phyloP scores from a whole-genome alignment of 192 early-diverging fungal genomes.

The Coemansia furcata region DNA sequence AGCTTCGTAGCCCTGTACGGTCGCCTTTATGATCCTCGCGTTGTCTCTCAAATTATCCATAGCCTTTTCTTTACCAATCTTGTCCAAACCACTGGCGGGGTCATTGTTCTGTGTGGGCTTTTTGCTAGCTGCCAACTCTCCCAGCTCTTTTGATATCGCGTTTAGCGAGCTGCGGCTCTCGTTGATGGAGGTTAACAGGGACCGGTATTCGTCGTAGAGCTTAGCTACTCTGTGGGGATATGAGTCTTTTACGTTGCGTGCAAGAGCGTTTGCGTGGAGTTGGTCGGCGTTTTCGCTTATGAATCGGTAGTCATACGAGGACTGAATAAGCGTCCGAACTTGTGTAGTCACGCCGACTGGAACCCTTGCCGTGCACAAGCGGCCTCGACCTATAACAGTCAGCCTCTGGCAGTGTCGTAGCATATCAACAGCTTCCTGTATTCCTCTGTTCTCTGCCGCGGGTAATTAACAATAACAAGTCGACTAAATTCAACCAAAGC shows the following conservation, averaged over 20 bases:
- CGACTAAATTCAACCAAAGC: background rate
- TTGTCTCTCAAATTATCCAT: constrained; percentile 17
- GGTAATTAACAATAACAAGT: background rate
- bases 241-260: constrained; percentile 56
- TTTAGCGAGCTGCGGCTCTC: constrained; percentile 50
- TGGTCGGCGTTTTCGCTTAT: constrained; percentile 54
- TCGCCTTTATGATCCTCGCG: constrained; percentile 61
- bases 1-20: constrained; percentile 55
- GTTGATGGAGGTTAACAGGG: constrained; percentile 19
- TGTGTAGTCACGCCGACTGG: background rate
- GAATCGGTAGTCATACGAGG: constrained; percentile 60
- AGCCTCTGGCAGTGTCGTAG: background rate
- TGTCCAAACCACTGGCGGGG: background rate
- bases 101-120: constrained; percentile 27
- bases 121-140: constrained; percentile 16
- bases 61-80: constrained; percentile 1
- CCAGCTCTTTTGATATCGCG: constrained; percentile 47
- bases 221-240: constrained; percentile 52
- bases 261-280: constrained; percentile 48
- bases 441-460: background rate
- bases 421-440: background rate
- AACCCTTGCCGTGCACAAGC: background rate
- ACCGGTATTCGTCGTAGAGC: constrained; percentile 52
- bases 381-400: background rate
- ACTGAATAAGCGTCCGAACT: constrained; percentile 20